These are phyloP conservation scores for Jamesozyma lodderae DNA, from an alignment of 805 yeast species.

Conservation along the genomic window DNA sequence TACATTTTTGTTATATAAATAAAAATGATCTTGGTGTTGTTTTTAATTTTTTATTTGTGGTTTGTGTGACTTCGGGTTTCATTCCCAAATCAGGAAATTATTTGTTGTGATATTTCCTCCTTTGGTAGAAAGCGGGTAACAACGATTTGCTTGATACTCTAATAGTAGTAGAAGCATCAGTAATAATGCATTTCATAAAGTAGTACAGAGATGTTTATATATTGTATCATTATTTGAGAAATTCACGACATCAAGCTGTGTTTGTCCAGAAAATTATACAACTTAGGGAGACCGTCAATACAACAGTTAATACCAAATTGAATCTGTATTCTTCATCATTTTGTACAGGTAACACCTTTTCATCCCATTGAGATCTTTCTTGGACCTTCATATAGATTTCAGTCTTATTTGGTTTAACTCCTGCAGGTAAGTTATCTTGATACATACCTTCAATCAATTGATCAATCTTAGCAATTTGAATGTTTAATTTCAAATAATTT, in stretches of 20 bases:
- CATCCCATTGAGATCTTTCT: constrained; percentile 37
- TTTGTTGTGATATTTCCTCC: background rate
- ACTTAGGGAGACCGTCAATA: constrained; percentile 11
- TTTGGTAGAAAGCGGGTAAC: no score
- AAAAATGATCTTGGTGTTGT: background rate
- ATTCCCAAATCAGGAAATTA: background rate
- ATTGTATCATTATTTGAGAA: no score
- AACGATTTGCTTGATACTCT: no score
- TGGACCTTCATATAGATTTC: constrained; percentile 33
- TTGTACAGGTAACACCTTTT: constrained; percentile 6
- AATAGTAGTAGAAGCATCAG: no score
- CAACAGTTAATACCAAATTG: constrained; percentile 17
- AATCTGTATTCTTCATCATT: constrained; percentile 23
- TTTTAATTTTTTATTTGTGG: background rate
- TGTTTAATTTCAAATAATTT: constrained; percentile 73
- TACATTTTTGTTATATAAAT: background rate
- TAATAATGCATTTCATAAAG: no score
- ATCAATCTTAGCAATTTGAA: constrained; percentile 80
- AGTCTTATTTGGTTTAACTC: constrained; percentile 37
- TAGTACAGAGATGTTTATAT: no score
- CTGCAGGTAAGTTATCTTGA: constrained; percentile 53
- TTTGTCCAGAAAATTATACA: background rate
- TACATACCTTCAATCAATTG: constrained; percentile 75
- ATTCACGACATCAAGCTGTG: no score
- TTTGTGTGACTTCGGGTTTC: background rate